Evolutionary conservation across 2,329 filamentous ascomycete genomes (phyloP), one percentile per base, ranked within the genome.

Genomic region (Colletotrichum horii): DNA sequence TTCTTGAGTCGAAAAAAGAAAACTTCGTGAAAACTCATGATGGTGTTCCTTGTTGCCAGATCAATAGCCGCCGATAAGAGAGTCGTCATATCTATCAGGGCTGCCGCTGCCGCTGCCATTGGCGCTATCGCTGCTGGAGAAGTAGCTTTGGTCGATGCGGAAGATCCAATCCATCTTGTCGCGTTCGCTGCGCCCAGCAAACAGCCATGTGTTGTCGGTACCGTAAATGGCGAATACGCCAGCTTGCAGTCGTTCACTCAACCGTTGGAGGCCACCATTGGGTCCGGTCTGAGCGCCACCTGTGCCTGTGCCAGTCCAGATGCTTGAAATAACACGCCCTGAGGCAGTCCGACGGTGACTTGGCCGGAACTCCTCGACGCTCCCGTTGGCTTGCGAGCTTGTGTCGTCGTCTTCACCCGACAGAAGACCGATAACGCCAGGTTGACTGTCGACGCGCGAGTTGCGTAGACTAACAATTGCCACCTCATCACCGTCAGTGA

Each of bases 101-200:
- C 85, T 87, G 36, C 81, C 84, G 24, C 83, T 81, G 19, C 83
- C 83, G 77, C 85, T 88, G 56, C 81, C 82, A 55, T 79, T 83
- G 56, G 78, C 79, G 76, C 87, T 89, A 58, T 86, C 86, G 70
- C 84, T 87, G 14, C 84, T 87, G 43, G 89, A 87, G 80, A 90
- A 84, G 79, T 90, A 92, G 67, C 93, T 95, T 87, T 98, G 94
- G 84, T 99, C 97, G 79, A 99, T 95, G 81, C 94, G 94, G 84
- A 97, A 91, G 79, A 99, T 98, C 97, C 97, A 99, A 83, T 98
- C 97, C 79, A 96, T 93, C 88, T 98, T 98, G 84, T 98, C 96
- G 65, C 93, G 91, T 86, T 98, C 96, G 80, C 93, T 96, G 74
- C 96, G 90, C 28, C 96, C 95, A 16, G 96, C 95, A 84, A 99